phyloP scores from a whole-genome alignment of 2,329 filamentous ascomycete genomes.

The Scytalidium lignicola region DNA sequence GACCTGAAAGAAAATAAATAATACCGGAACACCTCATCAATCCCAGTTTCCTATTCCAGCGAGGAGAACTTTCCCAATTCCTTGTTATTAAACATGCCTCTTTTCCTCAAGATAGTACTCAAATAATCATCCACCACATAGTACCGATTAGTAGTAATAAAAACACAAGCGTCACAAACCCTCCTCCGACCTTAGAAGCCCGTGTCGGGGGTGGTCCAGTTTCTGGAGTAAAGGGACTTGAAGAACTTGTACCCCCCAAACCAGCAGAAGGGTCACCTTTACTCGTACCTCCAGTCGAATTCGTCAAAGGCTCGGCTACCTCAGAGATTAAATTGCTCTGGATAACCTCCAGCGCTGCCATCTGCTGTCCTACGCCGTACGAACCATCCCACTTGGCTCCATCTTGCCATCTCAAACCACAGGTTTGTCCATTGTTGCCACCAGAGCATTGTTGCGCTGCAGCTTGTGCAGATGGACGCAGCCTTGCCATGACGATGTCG shows the following conservation, averaged over 20 bases:
- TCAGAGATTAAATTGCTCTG: slow-evolving; percentile 53
- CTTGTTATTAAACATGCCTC: neutral
- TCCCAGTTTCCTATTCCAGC: neutral
- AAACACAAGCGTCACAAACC: slow-evolving; percentile 54
- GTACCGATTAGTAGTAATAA: slow-evolving; percentile 49
- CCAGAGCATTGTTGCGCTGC: slow-evolving; percentile 54
- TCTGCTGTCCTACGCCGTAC: slow-evolving; percentile 63
- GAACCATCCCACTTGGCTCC: slow-evolving; percentile 50
- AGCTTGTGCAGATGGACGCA: slow-evolving; percentile 50
- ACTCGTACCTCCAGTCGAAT: slow-evolving; percentile 54
- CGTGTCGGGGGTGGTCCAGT: slow-evolving; percentile 27
- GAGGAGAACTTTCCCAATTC: neutral
- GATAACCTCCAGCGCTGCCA: slow-evolving; percentile 62
- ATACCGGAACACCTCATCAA: neutral
- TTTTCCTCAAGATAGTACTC: neutral
- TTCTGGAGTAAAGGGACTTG: neutral
- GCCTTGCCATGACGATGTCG: slow-evolving; percentile 45
- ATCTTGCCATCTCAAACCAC: slow-evolving; percentile 55
- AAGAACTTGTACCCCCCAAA: neutral
- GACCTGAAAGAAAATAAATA: too few relatives aligned
- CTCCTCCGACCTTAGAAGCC: slow-evolving; percentile 64
- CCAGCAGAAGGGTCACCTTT: slow-evolving; percentile 29
- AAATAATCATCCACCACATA: slow-evolving; percentile 46
- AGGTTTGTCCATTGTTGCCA: slow-evolving; percentile 52
- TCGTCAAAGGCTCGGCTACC: slow-evolving; percentile 38